Evolutionary conservation across 768 basidiomycete genomes (phyloP).

Genomic region (Strobilomyces confusus): DNA sequence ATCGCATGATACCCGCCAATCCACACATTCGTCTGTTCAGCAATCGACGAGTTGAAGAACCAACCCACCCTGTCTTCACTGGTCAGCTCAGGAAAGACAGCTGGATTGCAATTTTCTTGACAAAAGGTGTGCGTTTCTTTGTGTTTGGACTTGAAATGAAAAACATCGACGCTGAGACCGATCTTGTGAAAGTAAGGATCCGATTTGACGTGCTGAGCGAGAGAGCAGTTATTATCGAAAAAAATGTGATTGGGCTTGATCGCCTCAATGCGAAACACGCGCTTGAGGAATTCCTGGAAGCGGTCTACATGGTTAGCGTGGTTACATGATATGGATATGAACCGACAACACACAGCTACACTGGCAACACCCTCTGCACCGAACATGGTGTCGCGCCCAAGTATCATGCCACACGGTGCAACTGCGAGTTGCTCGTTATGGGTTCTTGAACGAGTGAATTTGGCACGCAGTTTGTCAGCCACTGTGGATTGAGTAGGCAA

Average conservation of each 20-base stretch:
- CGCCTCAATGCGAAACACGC: neutral
- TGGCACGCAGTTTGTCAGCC: neutral
- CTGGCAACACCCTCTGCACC: constrained; percentile 4
- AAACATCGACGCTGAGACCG: constrained; percentile 33
- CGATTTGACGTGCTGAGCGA: neutral
- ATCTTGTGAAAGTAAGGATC: constrained; percentile 14
- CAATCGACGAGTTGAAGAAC: neutral
- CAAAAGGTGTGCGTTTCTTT: neutral
- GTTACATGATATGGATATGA: too few relatives aligned
- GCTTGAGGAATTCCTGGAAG: constrained; percentile 8
- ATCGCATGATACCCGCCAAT: neutral
- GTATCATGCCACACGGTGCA: neutral
- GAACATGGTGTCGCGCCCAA: neutral
- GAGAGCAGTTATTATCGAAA: constrained; percentile 10
- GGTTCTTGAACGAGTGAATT: neutral
- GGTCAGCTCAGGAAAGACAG: neutral
- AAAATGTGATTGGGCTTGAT: constrained; percentile 4
- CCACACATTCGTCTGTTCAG: neutral
- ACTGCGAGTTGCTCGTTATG: constrained; percentile 7
- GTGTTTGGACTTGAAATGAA: constrained; percentile 7
- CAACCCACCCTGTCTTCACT: neutral
- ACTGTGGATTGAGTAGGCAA: neutral
- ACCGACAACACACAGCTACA: neutral
- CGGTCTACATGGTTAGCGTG: too few relatives aligned
- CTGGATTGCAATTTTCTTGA: neutral